Evolutionary conservation across 129 eudicot genomes (phyloP).

Genomic region (Glebionis coronaria): DNA sequence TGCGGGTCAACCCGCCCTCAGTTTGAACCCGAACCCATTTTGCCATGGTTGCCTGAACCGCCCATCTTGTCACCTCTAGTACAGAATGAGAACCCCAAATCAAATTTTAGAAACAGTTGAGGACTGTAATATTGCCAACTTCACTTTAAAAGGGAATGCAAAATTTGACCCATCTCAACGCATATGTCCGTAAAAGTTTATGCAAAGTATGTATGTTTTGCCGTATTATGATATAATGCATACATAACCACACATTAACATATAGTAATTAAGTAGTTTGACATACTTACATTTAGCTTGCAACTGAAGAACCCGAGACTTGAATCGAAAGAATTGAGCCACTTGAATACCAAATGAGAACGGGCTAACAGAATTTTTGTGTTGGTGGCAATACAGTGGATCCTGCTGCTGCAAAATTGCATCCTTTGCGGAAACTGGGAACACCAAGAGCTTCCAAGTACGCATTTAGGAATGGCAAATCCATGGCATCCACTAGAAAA

Average conservation of each 20-base stretch:
- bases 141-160: neutral
- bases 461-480: conserved; percentile 68
- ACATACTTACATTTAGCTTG: conserved; percentile 56
- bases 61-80: neutral
- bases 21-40: too few relatives aligned
- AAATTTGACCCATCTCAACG: too few relatives aligned
- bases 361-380: conserved; percentile 53
- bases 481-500: conserved; percentile 73
- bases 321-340: conserved; percentile 80
- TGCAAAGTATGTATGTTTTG: too few relatives aligned
- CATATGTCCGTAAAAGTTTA: too few relatives aligned
- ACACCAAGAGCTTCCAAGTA: conserved; percentile 70
- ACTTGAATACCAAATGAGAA: conserved; percentile 85
- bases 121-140: conserved; percentile 3
- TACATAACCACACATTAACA: neutral
- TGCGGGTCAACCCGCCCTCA: too few relatives aligned
- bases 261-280: too few relatives aligned
- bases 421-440: conserved; percentile 66
- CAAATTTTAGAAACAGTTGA: neutral
- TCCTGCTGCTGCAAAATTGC: conserved; percentile 86
- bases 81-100: conserved; percentile 9
- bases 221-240: neutral
- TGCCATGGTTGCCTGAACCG: too few relatives aligned
- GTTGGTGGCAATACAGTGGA: conserved; percentile 67
- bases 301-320: conserved; percentile 53